These are phyloP conservation scores for Allomyces macrogynus DNA, from an alignment of 192 early-diverging fungal genomes.

Conservation along the genomic window DNA sequence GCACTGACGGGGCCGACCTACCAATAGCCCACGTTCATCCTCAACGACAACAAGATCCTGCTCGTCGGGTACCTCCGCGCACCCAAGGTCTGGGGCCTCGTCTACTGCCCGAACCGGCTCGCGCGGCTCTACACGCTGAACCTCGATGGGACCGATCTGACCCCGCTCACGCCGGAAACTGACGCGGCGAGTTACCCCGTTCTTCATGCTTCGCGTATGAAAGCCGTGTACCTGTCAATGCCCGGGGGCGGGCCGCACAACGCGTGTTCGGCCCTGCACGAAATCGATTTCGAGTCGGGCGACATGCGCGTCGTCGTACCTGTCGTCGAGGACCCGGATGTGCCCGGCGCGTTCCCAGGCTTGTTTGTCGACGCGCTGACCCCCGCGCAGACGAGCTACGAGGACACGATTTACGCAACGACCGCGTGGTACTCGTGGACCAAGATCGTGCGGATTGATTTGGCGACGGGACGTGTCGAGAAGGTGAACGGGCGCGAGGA, in stretches of 20 bases:
- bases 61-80: conserved; percentile 42
- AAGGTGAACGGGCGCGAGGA: neutral
- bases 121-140: neutral
- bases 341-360: conserved; percentile 38
- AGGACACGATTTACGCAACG: neutral
- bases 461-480: conserved; percentile 20
- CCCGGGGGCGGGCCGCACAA: conserved; percentile 45
- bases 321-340: conserved; percentile 12
- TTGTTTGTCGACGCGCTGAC: conserved; percentile 41
- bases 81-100: conserved; percentile 35
- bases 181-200: too few relatives aligned
- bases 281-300: conserved; percentile 10
- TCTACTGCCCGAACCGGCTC: conserved; percentile 44
- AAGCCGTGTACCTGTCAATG: conserved; percentile 37
- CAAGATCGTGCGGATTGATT: conserved; percentile 12
- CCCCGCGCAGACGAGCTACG: conserved; percentile 1
- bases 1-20: conserved; percentile 2
- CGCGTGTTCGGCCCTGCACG: conserved; percentile 26
- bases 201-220: neutral
- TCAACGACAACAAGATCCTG: conserved; percentile 25
- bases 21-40: conserved; percentile 22
- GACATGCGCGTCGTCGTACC: conserved; percentile 13
- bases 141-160: conserved; percentile 11
- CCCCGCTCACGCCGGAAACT: too few relatives aligned
- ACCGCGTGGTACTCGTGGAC: neutral